Base-by-base conservation (phyloP, 1,284 basidiomycete species). In the Ceratobasidium sp. region DNA sequence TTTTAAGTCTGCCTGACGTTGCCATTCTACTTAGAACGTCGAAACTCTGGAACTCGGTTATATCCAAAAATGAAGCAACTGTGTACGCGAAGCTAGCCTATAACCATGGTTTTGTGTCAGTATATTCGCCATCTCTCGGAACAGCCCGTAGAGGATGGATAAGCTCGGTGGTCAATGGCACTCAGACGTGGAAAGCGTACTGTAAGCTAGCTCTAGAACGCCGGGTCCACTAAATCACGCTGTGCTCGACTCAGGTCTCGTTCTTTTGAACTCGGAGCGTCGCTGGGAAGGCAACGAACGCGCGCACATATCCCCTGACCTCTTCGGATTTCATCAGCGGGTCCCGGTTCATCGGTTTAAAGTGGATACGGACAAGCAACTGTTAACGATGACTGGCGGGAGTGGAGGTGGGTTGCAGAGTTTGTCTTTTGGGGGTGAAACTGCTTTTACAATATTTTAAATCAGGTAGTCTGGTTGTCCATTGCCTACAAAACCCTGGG, bases 271-370 rank as follows among this genome's bases (percentile, higher is more conserved):
- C 9, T 26, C 57, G n/a, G 30, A 35, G 30, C 26, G 46, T 13
- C 44, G 67, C 11, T 71, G 67, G 57, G 13, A 61, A 21, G 67
- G 67, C 21, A 59, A 50, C n/a, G 44, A 61, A 23, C 49, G 46
- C 16, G 46, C 67, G 8, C 50, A 59, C 38, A 35, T 32, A 3
- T 38, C 44, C 26, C 18, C 23, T 16, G 67, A 71, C 49, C 18
- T 59, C 4, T 61, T 71, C 41, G 57, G 57, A 7, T 14, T 21
- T 6, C n/a, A 57, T 9, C 67, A 71, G 35, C 14, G 49, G 28
- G 32, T 59, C 18, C 11, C n/a, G 32, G 55, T 57, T 32, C 57
- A 71, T 26, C 30, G 67, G 21, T 59, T 71, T 6, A 59, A 71
- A 28, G 38, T 71, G 47, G 67, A 71, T 23, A 46, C 28, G 2